Percentiles rank a stretch among this genome's conserved stretches.
Evolutionary conservation across 768 basidiomycete species (phyloP).

Genomic region (Termitomyces sp.): DNA sequence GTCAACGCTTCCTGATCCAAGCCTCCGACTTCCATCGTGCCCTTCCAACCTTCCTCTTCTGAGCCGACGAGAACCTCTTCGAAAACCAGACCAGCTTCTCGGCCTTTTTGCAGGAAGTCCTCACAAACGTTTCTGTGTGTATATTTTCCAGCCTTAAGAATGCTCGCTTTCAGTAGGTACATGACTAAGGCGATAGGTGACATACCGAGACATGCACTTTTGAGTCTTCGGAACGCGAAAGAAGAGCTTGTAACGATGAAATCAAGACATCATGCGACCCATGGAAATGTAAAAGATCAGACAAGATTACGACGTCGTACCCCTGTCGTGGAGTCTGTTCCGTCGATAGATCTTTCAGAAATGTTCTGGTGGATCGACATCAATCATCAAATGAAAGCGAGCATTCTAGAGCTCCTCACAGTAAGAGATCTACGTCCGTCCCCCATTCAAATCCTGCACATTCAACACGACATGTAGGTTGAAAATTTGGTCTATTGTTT

Average conservation of each 20-base stretch:
- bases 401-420: conserved; percentile 35
- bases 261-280: conserved; percentile 55
- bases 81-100: conserved; percentile 38
- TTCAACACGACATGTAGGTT: conserved; percentile 36
- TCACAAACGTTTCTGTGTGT: conserved; percentile 51
- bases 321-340: conserved; percentile 14
- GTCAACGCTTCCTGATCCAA: conserved; percentile 45
- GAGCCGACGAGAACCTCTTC: conserved; percentile 35
- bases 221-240: conserved; percentile 36
- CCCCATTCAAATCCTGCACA: conserved; percentile 68
- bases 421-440: conserved; percentile 35
- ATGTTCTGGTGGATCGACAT: conserved; percentile 10
- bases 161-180: not conserved
- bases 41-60: conserved; percentile 43
- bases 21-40: conserved; percentile 40
- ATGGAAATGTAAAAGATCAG: conserved; percentile 71
- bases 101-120: conserved; percentile 43
- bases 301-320: conserved; percentile 63
- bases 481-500: conserved; percentile 38
- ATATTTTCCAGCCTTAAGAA: conserved; percentile 50
- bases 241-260: conserved; percentile 43
- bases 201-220: conserved; percentile 54
- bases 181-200: not conserved
- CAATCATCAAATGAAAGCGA: not conserved
- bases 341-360: conserved; percentile 9